Percentiles rank a stretch among this genome's conserved stretches.
phyloP scores from a whole-genome alignment of 805 yeast genomes.

The Yamadazyma tumulicola region DNA sequence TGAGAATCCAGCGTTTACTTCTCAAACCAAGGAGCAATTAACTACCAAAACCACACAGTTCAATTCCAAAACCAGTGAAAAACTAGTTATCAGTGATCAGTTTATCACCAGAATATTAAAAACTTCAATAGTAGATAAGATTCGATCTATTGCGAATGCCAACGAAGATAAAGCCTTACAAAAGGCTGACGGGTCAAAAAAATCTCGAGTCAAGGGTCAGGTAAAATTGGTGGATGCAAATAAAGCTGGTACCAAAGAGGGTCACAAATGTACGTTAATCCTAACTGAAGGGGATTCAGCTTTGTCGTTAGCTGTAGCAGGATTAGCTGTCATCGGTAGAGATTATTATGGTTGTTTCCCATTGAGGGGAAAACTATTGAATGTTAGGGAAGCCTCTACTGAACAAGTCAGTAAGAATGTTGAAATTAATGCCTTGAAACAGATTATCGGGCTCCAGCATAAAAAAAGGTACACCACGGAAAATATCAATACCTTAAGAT shows the following conservation, averaged over 20 bases:
- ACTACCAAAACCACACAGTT: conserved; percentile 86
- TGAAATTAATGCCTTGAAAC: conserved; percentile 92
- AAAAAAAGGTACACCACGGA: conserved; percentile 67
- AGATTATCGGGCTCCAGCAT: conserved; percentile 94
- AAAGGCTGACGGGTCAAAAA: conserved; percentile 84
- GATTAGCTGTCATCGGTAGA: conserved; percentile 91
- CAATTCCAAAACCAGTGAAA: conserved; percentile 62
- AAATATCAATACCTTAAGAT: conserved; percentile 70
- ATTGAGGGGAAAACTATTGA: conserved; percentile 87
- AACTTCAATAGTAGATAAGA: conserved; percentile 69
- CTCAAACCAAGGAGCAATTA: conserved; percentile 94
- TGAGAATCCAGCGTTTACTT: conserved; percentile 95
- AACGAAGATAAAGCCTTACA: conserved; percentile 85
- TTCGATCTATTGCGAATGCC: conserved; percentile 77
- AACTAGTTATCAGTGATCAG: conserved; percentile 68
- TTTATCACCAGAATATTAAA: conserved; percentile 67
- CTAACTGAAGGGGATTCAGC: conserved; percentile 98
- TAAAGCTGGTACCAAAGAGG: conserved; percentile 91
- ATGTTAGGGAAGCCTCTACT: conserved; percentile 95
- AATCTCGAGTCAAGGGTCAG: conserved; percentile 81
- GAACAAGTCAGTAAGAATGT: conserved; percentile 91
- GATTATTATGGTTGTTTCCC: conserved; percentile 96
- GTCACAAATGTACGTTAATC: conserved; percentile 87
- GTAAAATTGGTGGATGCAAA: conserved; percentile 93
- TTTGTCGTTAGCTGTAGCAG: conserved; percentile 84